Evolutionary conservation across 2,329 filamentous ascomycete species (phyloP), one percentile per base, ranked within the genome.

Genomic region (Nemania sp.): DNA sequence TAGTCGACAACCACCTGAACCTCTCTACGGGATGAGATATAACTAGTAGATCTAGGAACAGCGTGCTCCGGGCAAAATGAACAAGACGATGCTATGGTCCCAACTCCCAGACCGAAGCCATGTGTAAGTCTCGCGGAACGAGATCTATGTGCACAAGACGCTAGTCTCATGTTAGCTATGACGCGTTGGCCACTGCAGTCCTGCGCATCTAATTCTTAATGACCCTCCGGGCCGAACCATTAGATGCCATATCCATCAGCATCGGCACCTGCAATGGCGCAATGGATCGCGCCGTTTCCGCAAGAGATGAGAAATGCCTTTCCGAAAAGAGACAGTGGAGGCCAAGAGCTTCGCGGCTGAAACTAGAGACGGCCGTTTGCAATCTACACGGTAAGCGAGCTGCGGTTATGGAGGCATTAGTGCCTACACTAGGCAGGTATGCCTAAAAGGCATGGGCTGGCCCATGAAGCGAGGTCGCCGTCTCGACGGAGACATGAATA

Each of bases 351-450:
- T 68, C 56, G 35, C 57, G 57, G 62, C 57, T 68, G 66, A 66
- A 68, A 55, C 35, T 5, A 54, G 45, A 63, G n/a, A 56, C 41
- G 18, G 35, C 38, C 35, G 22, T n/a, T 27, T 20, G 52, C 53
- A 68, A 59, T 66, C 57, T 62, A 59, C 29, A 29, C 66, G 62
- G 62, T 58, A 68, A 68, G 66, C 62, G 66, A 68, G 57, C 52
- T 55, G 58, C 20, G 22, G 53, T 7, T 41, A 53, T 47, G 52
- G 51, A 45, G 22, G 38, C 59, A 54, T 54, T 26, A 29, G 29
- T n/a, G 32, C 15, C 29, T 26, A 55, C 56, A 43, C 52, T 22
- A 24, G 49, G 18, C 11, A 29, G 1, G 22, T 27, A 55, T 27
- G 27, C 47, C 52, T 35, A 38, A 29, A 35, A 24, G 45, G 38